Conservation (phyloP, 495 filamentous ascomycete species). For the Neurospora hispaniola region DNA sequence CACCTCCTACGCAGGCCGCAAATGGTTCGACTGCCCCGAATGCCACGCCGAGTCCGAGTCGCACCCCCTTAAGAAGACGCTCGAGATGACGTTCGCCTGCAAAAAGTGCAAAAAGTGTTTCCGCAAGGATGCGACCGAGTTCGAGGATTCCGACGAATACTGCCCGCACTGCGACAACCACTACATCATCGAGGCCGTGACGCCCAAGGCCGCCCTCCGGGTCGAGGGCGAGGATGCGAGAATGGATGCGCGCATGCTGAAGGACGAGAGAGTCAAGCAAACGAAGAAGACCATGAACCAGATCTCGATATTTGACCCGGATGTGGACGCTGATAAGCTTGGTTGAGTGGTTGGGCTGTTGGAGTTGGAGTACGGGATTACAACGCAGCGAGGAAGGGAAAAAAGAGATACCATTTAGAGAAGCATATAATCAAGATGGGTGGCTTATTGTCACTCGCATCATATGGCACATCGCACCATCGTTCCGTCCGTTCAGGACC, state of each 20-base stretch:
- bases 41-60: conserved; percentile 77
- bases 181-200: conserved; percentile 80
- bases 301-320: conserved; percentile 47
- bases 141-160: conserved; percentile 97
- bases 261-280: conserved; percentile 71
- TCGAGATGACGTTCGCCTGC: conserved; percentile 91
- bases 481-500: background rate
- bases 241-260: conserved; percentile 79
- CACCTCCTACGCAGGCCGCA: conserved; percentile 47
- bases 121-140: conserved; percentile 81
- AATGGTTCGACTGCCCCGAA: conserved; percentile 98
- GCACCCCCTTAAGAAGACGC: conserved; percentile 62
- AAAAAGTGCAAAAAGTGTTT: conserved; percentile 99
- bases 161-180: conserved; percentile 99
- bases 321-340: conserved; percentile 60
- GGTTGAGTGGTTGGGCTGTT: conserved; percentile 37
- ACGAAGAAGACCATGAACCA: conserved; percentile 41
- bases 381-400: background rate
- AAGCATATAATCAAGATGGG: background rate
- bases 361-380: background rate
- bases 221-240: conserved; percentile 86
- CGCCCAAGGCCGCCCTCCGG: conserved; percentile 65
- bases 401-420: background rate
- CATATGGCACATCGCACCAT: background rate
- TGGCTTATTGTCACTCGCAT: background rate